Evolutionary conservation across 139 green algal genomes (phyloP).

Genomic region (Tetraselmis chui): DNA sequence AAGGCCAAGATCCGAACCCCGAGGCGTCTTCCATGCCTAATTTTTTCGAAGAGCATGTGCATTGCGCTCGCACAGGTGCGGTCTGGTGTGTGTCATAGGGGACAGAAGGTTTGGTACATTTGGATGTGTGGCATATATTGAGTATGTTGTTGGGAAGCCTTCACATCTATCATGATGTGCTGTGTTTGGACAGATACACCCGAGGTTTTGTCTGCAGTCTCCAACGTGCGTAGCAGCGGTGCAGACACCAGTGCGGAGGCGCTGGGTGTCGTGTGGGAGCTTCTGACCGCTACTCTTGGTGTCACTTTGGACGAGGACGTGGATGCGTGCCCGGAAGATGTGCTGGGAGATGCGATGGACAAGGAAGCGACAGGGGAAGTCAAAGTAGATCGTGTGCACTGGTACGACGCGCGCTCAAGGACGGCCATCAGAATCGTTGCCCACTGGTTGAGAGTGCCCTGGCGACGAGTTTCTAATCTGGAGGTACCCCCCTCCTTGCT

Average conservation of each 20-base stretch:
- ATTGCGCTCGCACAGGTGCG: background rate
- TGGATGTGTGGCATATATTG: too few relatives aligned
- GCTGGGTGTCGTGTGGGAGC: background rate
- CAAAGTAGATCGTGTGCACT: conserved; percentile 16
- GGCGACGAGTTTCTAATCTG: background rate
- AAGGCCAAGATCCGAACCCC: too few relatives aligned
- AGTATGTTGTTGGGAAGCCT: background rate
- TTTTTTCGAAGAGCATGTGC: background rate
- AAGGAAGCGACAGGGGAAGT: background rate
- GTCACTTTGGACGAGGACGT: background rate
- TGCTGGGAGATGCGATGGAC: background rate
- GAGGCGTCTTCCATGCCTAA: background rate
- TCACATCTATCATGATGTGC: too few relatives aligned
- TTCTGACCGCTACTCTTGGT: background rate
- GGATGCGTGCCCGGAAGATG: background rate
- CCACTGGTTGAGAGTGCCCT: conserved; percentile 64
- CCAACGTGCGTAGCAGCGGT: background rate
- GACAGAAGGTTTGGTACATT: background rate
- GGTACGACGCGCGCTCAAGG: conserved; percentile 67
- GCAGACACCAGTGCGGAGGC: background rate
- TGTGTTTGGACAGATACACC: background rate
- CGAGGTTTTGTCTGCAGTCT: background rate
- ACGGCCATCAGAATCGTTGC: conserved; percentile 56
- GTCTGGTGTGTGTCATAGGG: too few relatives aligned
- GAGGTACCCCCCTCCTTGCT: background rate